Conservation (phyloP, 805 yeast species). For the Metschnikowia shivogae region DNA sequence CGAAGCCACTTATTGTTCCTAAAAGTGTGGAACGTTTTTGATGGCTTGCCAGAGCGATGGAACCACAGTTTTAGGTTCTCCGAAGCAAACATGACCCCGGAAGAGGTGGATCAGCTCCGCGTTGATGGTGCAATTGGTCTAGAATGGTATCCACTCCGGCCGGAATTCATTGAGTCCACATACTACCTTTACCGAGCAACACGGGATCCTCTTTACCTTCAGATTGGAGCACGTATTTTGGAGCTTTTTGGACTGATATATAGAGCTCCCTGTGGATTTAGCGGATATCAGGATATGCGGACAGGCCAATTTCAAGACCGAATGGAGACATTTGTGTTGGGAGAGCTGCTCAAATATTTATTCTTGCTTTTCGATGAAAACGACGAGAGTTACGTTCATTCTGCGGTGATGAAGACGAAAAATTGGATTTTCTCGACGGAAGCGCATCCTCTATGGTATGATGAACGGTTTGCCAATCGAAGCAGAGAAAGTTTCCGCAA, state of each 20-base stretch:
- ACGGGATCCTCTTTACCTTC: slow-evolving; percentile 74
- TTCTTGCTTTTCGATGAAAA: slow-evolving; percentile 72
- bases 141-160: slow-evolving; percentile 92
- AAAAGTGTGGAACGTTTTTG: slow-evolving; percentile 77
- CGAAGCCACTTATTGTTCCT: slow-evolving; percentile 56
- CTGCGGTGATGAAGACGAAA: slow-evolving; percentile 36
- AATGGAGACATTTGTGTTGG: slow-evolving; percentile 87
- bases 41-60: slow-evolving; percentile 90
- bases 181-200: slow-evolving; percentile 82
- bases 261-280: slow-evolving; percentile 70
- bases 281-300: slow-evolving; percentile 67
- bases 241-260: slow-evolving; percentile 50
- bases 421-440: slow-evolving; percentile 78
- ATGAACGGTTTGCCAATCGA: slow-evolving; percentile 23
- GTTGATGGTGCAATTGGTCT: slow-evolving; percentile 41
- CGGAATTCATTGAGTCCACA: slow-evolving; percentile 88
- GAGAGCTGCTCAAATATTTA: slow-evolving; percentile 83
- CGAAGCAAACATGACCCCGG: background rate
- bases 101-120: background rate
- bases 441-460: slow-evolving; percentile 86
- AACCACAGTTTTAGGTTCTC: slow-evolving; percentile 20
- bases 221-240: slow-evolving; percentile 66
- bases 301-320: slow-evolving; percentile 64
- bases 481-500: slow-evolving; percentile 8
- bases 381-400: slow-evolving; percentile 42